These are phyloP conservation scores for Yamadazyma songkhlaensis DNA, from an alignment of 1,139 yeast genomes.

Conservation along the genomic window DNA sequence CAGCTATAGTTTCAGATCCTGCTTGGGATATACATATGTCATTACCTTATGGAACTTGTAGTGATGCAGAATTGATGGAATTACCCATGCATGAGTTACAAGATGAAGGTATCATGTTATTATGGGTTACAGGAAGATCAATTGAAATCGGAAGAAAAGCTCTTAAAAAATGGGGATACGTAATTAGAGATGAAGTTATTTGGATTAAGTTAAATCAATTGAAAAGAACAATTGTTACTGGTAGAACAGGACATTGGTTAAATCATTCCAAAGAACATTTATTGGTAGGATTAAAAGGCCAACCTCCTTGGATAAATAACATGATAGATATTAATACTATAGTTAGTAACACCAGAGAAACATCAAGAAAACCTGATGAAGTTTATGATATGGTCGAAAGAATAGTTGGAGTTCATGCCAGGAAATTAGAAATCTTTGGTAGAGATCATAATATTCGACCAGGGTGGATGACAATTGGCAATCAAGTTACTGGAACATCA, in stretches of 20 bases:
- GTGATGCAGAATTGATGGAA: constrained; percentile 65
- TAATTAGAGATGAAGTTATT: constrained; percentile 70
- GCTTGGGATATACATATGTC: constrained; percentile 90
- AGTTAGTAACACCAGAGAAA: constrained; percentile 82
- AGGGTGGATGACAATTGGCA: constrained; percentile 92
- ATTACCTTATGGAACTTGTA: constrained; percentile 73
- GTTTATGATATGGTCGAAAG: constrained; percentile 82
- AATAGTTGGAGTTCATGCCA: constrained; percentile 68
- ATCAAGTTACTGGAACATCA: constrained; percentile 63
- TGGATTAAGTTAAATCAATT: constrained; percentile 92
- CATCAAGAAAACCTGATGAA: constrained; percentile 90
- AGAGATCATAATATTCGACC: constrained; percentile 80
- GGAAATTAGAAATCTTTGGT: constrained; percentile 87
- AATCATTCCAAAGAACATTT: constrained; percentile 93
- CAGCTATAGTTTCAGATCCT: constrained; percentile 87
- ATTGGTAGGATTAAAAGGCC: constrained; percentile 79
- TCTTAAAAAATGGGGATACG: constrained; percentile 78
- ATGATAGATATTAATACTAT: constrained; percentile 71
- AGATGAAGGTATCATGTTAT: constrained; percentile 74
- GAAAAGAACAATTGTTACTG: constrained; percentile 86
- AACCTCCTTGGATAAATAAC: constrained; percentile 68
- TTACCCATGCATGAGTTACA: constrained; percentile 70
- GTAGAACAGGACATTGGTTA: constrained; percentile 95
- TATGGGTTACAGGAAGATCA: constrained; percentile 96
- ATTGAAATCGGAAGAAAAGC: constrained; percentile 84